Evolutionary conservation across 2,329 filamentous ascomycete species (phyloP).

Genomic region (Fusarium newnesense): DNA sequence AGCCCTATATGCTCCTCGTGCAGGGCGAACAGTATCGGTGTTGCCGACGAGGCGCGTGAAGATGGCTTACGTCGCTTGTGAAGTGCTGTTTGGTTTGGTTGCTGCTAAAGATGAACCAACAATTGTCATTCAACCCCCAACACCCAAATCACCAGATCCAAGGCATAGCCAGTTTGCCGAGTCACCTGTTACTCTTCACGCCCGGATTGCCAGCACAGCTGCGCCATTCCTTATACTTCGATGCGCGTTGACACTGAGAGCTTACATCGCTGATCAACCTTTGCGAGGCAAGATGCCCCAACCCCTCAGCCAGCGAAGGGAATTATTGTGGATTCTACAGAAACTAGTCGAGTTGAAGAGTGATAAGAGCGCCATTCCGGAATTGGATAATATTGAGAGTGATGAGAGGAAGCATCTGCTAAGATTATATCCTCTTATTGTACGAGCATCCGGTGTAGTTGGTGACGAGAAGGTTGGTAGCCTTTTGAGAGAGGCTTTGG

Average conservation of each 20-base stretch:
- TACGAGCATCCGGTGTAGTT: conserved; percentile 66
- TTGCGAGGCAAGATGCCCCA: conserved; percentile 90
- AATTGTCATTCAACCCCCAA: conserved; percentile 55
- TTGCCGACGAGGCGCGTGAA: conserved; percentile 71
- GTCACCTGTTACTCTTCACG: conserved; percentile 50
- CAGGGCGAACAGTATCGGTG: conserved; percentile 78
- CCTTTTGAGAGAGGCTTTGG: conserved; percentile 68
- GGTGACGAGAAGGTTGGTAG: conserved; percentile 70
- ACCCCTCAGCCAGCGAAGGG: conserved; percentile 81
- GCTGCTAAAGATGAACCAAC: conserved; percentile 53
- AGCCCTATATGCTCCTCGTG: conserved; percentile 70
- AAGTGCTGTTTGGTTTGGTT: conserved; percentile 80
- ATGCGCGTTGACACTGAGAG: conserved; percentile 80
- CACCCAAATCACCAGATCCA: conserved; percentile 53
- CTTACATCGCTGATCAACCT: conserved; percentile 91
- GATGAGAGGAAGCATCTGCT: conserved; percentile 79
- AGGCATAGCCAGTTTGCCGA: conserved; percentile 35
- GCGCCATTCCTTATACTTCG: conserved; percentile 86
- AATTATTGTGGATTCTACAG: conserved; percentile 77
- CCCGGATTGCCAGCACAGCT: conserved; percentile 77
- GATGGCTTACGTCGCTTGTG: conserved; percentile 84
- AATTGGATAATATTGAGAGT: conserved; percentile 60
- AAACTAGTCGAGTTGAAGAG: conserved; percentile 74
- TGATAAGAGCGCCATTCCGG: conserved; percentile 75
- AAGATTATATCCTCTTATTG: conserved; percentile 81